Percentiles rank a stretch among this genome's conserved stretches.
Evolutionary conservation across 495 filamentous ascomycete genomes (phyloP).

Genomic region (Bryoglossum gracile): DNA sequence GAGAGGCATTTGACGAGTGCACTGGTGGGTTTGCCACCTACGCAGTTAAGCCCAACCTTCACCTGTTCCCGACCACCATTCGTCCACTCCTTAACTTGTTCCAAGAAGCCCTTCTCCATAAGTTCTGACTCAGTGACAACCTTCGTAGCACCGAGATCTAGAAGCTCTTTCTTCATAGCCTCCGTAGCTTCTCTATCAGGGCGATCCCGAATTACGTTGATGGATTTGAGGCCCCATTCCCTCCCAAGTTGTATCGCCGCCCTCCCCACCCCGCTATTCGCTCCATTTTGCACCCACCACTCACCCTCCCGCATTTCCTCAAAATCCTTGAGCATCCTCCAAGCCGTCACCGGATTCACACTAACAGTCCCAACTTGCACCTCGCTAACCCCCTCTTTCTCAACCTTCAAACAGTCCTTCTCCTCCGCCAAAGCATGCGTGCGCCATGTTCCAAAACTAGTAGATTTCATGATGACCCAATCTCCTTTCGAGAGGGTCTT

Average conservation of each 20-base stretch:
- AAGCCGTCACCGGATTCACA: slow-evolving; percentile 91
- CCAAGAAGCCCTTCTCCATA: slow-evolving; percentile 49
- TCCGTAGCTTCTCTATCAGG: slow-evolving; percentile 52
- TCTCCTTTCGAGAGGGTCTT: slow-evolving; percentile 57
- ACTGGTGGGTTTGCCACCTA: slow-evolving; percentile 78
- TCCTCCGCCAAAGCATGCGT: slow-evolving; percentile 74
- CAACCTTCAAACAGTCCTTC: slow-evolving; percentile 57
- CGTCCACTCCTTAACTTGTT: slow-evolving; percentile 60
- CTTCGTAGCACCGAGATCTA: slow-evolving; percentile 65
- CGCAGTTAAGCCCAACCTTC: slow-evolving; percentile 81
- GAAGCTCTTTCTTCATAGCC: slow-evolving; percentile 61
- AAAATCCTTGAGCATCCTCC: slow-evolving; percentile 85
- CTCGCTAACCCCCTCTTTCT: slow-evolving; percentile 56
- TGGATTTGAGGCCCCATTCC: slow-evolving; percentile 77
- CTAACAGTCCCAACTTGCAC: slow-evolving; percentile 76
- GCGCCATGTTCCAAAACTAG: slow-evolving; percentile 84
- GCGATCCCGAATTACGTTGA: slow-evolving; percentile 77
- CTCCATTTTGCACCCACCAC: slow-evolving; percentile 96
- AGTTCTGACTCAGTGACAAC: slow-evolving; percentile 77
- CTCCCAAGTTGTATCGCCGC: slow-evolving; percentile 78
- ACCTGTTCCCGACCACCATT: slow-evolving; percentile 59
- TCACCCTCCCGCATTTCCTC: slow-evolving; percentile 58
- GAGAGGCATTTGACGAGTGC: slow-evolving; percentile 63
- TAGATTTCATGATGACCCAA: slow-evolving; percentile 80
- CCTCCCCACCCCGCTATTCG: slow-evolving; percentile 85